phyloP scores from a whole-genome alignment of 306 rosid species.

The Purshia tridentata region DNA sequence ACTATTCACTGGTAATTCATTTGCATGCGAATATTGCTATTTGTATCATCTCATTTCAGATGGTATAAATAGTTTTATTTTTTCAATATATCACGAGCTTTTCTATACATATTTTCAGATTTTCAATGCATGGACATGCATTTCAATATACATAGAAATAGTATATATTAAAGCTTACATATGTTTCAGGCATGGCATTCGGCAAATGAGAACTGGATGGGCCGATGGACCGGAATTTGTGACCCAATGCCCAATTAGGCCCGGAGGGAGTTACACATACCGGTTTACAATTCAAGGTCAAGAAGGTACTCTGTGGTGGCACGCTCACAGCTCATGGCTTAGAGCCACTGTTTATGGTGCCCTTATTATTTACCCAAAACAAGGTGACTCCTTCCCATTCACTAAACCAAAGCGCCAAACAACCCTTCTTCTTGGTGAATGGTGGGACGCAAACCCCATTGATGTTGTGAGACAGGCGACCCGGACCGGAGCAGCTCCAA shows the following conservation, averaged over 20 bases:
- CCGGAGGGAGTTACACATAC: conserved; percentile 79
- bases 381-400: conserved; percentile 74
- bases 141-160: too few species aligned
- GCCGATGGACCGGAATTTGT: conserved; percentile 96
- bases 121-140: too few species aligned
- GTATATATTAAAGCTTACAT: too few species aligned
- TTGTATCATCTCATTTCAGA: neutral
- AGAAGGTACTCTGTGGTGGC: conserved; percentile 99
- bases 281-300: conserved; percentile 75
- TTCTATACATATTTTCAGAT: too few species aligned
- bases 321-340: conserved; percentile 96
- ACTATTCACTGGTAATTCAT: conserved; percentile 78
- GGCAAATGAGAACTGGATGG: conserved; percentile 92
- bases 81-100: too few species aligned
- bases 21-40: neutral
- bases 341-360: conserved; percentile 93
- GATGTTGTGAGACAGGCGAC: conserved; percentile 65
- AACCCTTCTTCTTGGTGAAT: conserved; percentile 80
- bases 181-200: conserved; percentile 70
- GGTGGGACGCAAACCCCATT: conserved; percentile 92
- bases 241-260: conserved; percentile 94
- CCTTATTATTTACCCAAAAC: conserved; percentile 65
- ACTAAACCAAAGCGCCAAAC: conserved; percentile 64
- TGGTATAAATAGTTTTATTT: too few species aligned
- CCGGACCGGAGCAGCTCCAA: conserved; percentile 76